These are phyloP conservation scores for Chytriomyces sp. DNA, from an alignment of 192 early-diverging fungal species.

Conservation along the genomic window DNA sequence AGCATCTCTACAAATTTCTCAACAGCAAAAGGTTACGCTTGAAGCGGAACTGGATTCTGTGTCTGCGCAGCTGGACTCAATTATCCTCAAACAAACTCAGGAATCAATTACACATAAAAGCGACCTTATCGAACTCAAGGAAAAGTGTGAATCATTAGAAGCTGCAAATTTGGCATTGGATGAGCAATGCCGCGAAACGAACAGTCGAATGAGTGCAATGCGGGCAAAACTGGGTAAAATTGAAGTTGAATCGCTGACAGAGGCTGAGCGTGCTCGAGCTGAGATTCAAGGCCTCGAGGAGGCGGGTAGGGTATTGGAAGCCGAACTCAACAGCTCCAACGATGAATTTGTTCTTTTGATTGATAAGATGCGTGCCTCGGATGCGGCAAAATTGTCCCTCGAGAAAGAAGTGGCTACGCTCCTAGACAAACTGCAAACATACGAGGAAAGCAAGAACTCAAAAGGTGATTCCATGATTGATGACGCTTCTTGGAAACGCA, in stretches of 20 bases:
- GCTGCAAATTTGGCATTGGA: neutral
- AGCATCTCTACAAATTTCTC: neutral
- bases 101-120: neutral
- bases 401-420: neutral
- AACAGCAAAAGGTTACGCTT: neutral
- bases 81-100: neutral
- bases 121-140: neutral
- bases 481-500: too few relatives aligned
- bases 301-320: neutral
- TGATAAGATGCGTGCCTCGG: neutral
- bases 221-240: neutral
- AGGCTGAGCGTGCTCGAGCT: neutral
- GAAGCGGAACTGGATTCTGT: neutral
- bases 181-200: neutral
- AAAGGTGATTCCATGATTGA: too few relatives aligned
- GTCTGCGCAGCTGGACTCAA: neutral
- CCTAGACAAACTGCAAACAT: neutral
- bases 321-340: neutral
- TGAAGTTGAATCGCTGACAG: neutral
- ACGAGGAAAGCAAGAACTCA: too few relatives aligned
- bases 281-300: neutral
- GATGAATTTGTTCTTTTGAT: slow-evolving; percentile 13
- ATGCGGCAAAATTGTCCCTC: neutral
- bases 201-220: neutral
- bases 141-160: neutral